Percentiles rank a stretch among this genome's conserved stretches.
phyloP scores from a whole-genome alignment of 2,329 filamentous ascomycete genomes.

The Aspergillus pseudoviridinutans region DNA sequence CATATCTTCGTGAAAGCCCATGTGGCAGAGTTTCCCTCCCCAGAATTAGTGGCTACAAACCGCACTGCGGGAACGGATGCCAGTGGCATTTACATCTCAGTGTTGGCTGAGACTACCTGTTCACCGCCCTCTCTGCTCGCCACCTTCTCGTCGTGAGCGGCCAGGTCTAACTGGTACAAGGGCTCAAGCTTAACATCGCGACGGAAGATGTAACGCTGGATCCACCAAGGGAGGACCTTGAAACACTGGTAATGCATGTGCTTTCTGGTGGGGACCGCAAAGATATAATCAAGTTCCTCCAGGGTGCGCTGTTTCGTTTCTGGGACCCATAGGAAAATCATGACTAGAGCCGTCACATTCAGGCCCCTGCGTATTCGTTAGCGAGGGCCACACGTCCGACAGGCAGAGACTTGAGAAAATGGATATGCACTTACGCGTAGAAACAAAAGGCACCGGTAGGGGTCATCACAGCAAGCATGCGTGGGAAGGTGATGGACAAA shows the following conservation, averaged over 20 bases:
- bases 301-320: conserved; percentile 55
- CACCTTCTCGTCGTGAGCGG: background rate
- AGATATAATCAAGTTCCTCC: conserved; percentile 57
- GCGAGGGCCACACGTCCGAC: background rate
- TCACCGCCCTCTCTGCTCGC: background rate
- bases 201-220: conserved; percentile 55
- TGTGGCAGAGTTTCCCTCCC: background rate
- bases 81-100: background rate
- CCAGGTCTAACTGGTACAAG: conserved; percentile 49
- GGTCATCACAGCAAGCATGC: conserved; percentile 45
- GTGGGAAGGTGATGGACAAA: conserved; percentile 49
- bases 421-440: conserved; percentile 43
- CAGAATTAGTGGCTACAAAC: background rate
- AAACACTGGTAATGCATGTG: conserved; percentile 57
- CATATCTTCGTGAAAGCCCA: background rate
- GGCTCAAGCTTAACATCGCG: conserved; percentile 46
- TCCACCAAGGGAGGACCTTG: conserved; percentile 58
- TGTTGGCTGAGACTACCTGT: background rate
- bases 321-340: conserved; percentile 61
- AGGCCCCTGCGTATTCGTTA: conserved; percentile 39
- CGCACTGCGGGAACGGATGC: background rate
- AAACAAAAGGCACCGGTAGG: conserved; percentile 58
- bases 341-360: conserved; percentile 57
- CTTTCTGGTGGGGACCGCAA: conserved; percentile 55
- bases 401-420: background rate